phyloP scores from a whole-genome alignment of 331 rosid genomes.

The Acacia pycnantha region DNA sequence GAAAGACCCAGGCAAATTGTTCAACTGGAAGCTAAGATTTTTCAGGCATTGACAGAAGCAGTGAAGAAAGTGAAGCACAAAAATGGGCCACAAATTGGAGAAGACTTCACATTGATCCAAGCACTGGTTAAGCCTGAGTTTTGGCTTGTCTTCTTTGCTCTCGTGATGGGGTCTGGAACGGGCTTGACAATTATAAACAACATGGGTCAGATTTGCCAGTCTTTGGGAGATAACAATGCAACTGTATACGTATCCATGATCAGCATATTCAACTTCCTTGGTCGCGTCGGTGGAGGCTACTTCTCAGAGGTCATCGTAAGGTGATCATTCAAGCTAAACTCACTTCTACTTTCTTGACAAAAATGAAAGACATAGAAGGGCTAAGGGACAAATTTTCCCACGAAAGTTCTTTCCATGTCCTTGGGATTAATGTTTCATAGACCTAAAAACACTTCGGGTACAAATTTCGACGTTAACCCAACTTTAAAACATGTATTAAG shows the following conservation, averaged over 20 bases:
- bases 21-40: constrained; percentile 54
- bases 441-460: too few relatives aligned
- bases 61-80: constrained; percentile 46
- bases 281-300: constrained; percentile 81
- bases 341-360: neutral
- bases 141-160: constrained; percentile 53
- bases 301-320: constrained; percentile 65
- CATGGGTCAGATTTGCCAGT: constrained; percentile 67
- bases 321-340: constrained; percentile 22
- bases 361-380: neutral
- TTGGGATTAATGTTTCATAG: too few relatives aligned
- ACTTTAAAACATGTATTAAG: neutral
- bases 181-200: constrained; percentile 72
- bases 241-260: constrained; percentile 57
- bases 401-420: too few relatives aligned
- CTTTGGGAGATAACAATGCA: constrained; percentile 56
- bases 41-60: constrained; percentile 56
- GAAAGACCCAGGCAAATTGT: constrained; percentile 60
- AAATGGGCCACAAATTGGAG: constrained; percentile 81
- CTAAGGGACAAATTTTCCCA: too few relatives aligned
- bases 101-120: constrained; percentile 56
- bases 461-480: too few relatives aligned
- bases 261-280: constrained; percentile 77
- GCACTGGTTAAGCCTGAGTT: constrained; percentile 60
- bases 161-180: constrained; percentile 51